Percentiles rank a stretch among this genome's conserved stretches.
Evolutionary conservation across 768 basidiomycete species (phyloP).

Genomic region (Mrakia blollopis): DNA sequence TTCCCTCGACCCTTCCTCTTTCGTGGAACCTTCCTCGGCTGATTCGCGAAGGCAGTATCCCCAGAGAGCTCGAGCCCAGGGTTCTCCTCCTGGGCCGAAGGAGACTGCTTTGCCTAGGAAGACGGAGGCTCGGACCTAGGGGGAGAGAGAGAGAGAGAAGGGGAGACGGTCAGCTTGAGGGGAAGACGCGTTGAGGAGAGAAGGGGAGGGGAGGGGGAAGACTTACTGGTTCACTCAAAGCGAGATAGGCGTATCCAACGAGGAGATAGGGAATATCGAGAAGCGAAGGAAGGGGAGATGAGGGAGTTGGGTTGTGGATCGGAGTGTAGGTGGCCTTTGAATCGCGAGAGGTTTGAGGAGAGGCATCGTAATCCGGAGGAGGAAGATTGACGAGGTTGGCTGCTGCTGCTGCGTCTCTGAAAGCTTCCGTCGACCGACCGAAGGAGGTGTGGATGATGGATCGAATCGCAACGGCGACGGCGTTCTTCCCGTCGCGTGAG

Average conservation of each 20-base stretch:
- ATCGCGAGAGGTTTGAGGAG: slow-evolving; percentile 11
- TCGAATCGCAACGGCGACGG: slow-evolving; percentile 25
- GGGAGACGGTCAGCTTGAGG: too few relatives aligned
- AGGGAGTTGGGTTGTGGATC: neutral
- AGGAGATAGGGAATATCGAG: slow-evolving; percentile 22
- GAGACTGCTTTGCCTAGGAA: slow-evolving; percentile 23
- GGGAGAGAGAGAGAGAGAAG: neutral
- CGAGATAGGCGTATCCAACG: slow-evolving; percentile 23
- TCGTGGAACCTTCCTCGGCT: slow-evolving; percentile 14
- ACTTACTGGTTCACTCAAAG: slow-evolving; percentile 14
- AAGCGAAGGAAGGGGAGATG: slow-evolving; percentile 7
- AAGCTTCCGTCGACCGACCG: slow-evolving; percentile 22
- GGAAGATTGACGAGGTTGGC: slow-evolving; percentile 9
- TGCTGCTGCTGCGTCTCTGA: slow-evolving; percentile 13
- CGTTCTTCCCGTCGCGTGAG: slow-evolving; percentile 6
- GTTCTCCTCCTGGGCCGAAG: slow-evolving; percentile 23
- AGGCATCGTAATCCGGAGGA: neutral
- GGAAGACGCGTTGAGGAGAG: neutral
- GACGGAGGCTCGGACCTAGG: slow-evolving; percentile 16
- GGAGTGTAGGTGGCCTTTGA: slow-evolving; percentile 21
- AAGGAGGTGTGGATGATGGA: slow-evolving; percentile 17
- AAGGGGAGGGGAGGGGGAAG: too few relatives aligned
- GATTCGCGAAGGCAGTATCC: neutral
- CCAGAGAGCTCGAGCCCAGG: slow-evolving; percentile 29
- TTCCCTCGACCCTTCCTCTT: slow-evolving; percentile 24